Evolutionary conservation across 2,329 filamentous ascomycete genomes (phyloP).

Genomic region (Trichophyton equinum): DNA sequence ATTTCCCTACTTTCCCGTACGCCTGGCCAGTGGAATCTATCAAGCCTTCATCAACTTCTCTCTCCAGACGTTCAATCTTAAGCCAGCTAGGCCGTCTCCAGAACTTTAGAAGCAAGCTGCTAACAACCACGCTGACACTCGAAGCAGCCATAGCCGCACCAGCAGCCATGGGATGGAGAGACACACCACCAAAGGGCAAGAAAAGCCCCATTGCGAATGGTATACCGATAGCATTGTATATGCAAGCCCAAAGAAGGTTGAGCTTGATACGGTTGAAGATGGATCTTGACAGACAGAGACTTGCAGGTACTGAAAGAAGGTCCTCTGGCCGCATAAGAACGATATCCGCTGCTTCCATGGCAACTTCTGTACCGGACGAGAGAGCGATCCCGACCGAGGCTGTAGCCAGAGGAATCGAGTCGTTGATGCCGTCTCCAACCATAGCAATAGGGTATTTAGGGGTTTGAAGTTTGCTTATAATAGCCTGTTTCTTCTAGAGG

Average conservation of each 20-base stretch:
- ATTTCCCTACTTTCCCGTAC: constrained; percentile 16
- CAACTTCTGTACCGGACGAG: constrained; percentile 84
- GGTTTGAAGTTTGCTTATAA: constrained; percentile 64
- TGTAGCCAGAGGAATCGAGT: constrained; percentile 86
- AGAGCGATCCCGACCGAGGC: constrained; percentile 90
- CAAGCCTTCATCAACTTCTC: constrained; percentile 34
- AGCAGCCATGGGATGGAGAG: constrained; percentile 83
- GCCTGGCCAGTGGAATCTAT: constrained; percentile 13
- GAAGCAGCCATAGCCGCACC: constrained; percentile 87
- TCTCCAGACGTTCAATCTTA: constrained; percentile 55
- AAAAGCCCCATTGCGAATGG: constrained; percentile 97
- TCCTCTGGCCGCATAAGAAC: constrained; percentile 91
- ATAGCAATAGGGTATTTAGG: constrained; percentile 72
- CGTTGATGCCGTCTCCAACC: constrained; percentile 98
- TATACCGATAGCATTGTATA: constrained; percentile 82
- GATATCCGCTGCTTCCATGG: constrained; percentile 92
- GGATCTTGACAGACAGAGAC: constrained; percentile 64
- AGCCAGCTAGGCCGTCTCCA: constrained; percentile 83
- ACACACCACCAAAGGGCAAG: constrained; percentile 70
- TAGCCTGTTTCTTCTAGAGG: constrained; percentile 86
- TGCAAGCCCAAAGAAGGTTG: constrained; percentile 82
- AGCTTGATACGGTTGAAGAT: constrained; percentile 91
- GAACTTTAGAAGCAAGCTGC: constrained; percentile 69
- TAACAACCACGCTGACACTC: constrained; percentile 78
- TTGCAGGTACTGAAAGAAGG: constrained; percentile 82